phyloP scores from a whole-genome alignment of 2,329 filamentous ascomycete genomes.

The Chrysoporthe cubensis region DNA sequence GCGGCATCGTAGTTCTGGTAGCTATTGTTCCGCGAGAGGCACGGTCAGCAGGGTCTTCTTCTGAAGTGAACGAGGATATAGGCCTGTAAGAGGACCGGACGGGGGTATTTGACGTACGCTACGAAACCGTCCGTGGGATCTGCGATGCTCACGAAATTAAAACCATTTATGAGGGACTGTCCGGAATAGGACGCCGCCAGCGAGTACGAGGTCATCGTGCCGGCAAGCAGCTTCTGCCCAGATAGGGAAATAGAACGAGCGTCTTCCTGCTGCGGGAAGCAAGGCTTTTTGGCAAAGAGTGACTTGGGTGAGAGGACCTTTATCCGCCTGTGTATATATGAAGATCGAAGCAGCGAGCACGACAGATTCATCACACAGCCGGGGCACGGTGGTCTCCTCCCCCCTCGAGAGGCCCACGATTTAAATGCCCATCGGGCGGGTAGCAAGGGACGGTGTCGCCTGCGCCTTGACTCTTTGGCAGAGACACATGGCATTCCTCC shows the following conservation, averaged over 20 bases:
- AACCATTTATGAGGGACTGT: slow-evolving; percentile 49
- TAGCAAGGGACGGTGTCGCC: slow-evolving; percentile 29
- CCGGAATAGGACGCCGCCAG: slow-evolving; percentile 49
- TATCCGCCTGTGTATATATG: background rate
- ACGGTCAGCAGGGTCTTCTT: background rate
- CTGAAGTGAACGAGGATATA: slow-evolving; percentile 24
- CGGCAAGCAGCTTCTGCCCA: background rate
- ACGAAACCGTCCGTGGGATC: slow-evolving; percentile 74
- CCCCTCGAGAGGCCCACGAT: background rate
- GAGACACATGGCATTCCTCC: slow-evolving; percentile 18
- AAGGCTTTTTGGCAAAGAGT: slow-evolving; percentile 15
- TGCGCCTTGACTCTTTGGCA: background rate
- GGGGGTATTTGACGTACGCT: slow-evolving; percentile 51
- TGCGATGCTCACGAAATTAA: slow-evolving; percentile 52
- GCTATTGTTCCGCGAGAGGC: slow-evolving; percentile 33
- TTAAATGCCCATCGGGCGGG: slow-evolving; percentile 34
- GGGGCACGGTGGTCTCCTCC: no score
- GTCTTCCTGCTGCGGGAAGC: background rate
- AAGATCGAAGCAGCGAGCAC: background rate
- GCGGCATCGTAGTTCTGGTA: slow-evolving; percentile 51
- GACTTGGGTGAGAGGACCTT: slow-evolving; percentile 15
- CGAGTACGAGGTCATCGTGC: slow-evolving; percentile 39
- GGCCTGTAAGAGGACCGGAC: background rate
- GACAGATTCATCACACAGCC: background rate
- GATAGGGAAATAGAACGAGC: background rate